Evolutionary conservation across 2,329 filamentous ascomycete genomes (phyloP).

Genomic region (Cladosporium halotolerans): DNA sequence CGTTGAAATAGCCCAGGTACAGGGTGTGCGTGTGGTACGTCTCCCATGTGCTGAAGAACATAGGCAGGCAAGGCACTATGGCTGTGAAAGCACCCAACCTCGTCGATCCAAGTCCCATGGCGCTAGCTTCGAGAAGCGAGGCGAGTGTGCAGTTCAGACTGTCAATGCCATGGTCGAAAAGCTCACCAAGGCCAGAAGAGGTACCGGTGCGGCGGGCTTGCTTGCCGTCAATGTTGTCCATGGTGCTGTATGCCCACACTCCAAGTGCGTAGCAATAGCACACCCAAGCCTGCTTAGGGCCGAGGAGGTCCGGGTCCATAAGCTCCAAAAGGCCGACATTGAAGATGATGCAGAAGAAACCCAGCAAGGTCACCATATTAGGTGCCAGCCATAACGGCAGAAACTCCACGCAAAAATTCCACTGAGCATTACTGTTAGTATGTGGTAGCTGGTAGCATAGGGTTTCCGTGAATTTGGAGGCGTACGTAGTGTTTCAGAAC

Average conservation of each 20-base stretch:
- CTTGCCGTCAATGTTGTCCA: constrained; percentile 99
- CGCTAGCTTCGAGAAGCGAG: constrained; percentile 82
- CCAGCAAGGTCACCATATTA: constrained; percentile 93
- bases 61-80: constrained; percentile 82
- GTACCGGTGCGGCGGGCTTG: constrained; percentile 92
- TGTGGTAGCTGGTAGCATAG: not conserved
- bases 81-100: constrained; percentile 86
- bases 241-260: constrained; percentile 94
- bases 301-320: constrained; percentile 81
- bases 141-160: constrained; percentile 94
- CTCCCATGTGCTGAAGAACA: constrained; percentile 99
- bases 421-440: constrained; percentile 49
- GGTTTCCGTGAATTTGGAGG: not conserved
- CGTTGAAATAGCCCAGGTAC: constrained; percentile 94
- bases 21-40: constrained; percentile 98
- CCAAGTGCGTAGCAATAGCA: constrained; percentile 95
- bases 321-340: constrained; percentile 73
- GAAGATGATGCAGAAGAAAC: constrained; percentile 86
- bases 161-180: constrained; percentile 98
- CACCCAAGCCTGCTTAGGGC: constrained; percentile 69
- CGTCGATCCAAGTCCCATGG: constrained; percentile 83
- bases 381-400: constrained; percentile 94
- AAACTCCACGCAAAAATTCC: constrained; percentile 91
- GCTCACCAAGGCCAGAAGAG: constrained; percentile 87
- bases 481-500: constrained; percentile 88